Percentiles rank a stretch among this genome's conserved stretches.
phyloP scores from a whole-genome alignment of 768 basidiomycete species.

The Rhodosporidiobolus sp. region DNA sequence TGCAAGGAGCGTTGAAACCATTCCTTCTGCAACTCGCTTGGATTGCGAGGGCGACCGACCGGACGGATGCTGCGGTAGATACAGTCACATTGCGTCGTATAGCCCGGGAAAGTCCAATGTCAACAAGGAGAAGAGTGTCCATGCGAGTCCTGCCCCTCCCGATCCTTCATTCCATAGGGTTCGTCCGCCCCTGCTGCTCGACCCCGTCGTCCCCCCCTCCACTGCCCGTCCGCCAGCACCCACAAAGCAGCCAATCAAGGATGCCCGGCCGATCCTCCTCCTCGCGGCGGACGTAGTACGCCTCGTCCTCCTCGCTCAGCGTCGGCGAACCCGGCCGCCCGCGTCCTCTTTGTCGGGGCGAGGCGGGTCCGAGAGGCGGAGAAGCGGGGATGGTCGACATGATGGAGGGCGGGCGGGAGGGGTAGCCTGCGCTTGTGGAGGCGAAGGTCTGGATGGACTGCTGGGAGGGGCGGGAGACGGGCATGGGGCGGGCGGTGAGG shows the following conservation, averaged over 20 bases:
- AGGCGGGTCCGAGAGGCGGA: neutral
- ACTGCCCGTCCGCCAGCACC: constrained; percentile 11
- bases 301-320: neutral
- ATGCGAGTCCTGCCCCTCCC: neutral
- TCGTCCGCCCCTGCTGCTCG: constrained; percentile 21
- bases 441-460: neutral
- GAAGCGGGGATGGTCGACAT: neutral
- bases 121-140: too few relatives aligned
- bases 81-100: too few relatives aligned
- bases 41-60: too few relatives aligned
- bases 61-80: too few relatives aligned
- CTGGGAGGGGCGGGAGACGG: neutral
- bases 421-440: neutral
- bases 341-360: neutral
- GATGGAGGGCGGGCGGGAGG: too few relatives aligned
- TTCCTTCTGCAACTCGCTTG: too few relatives aligned
- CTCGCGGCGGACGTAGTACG: too few relatives aligned
- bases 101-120: neutral
- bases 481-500: neutral
- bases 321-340: neutral
- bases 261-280: neutral
- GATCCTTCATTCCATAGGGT: constrained; percentile 14
- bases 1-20: too few relatives aligned
- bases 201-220: neutral
- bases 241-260: constrained; percentile 21